Base-by-base conservation (phyloP, 2,329 filamentous ascomycete genomes). In the Aspergillus quadrilineatus region DNA sequence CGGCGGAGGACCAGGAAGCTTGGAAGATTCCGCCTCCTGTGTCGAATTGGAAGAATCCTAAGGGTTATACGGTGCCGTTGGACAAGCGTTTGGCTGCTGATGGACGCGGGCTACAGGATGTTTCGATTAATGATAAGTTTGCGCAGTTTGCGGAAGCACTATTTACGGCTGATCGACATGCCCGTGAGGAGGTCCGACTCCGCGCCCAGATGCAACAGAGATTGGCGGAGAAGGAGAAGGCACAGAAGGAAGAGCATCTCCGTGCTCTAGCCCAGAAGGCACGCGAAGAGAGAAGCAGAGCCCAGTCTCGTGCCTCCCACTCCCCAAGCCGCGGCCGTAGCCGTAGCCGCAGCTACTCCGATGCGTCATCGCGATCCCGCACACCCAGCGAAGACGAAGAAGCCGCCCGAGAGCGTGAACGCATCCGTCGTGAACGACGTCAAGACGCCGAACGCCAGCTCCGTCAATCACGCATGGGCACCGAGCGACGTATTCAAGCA, bases 31-130 rank as follows among this genome's bases (percentile, higher is more conserved):
- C 87, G 0, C 92, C 93, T 2, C 90, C 93, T 0, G 88, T 99
- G 1, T 96, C 90, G 17, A 97, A 97, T 74, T 99, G 94, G 94
- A 99, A 99, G 83, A 99, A 99, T 73, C 90, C 93, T 1, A 97
- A 97, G 78, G 94, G 94, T 67, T 99, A 96, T 70, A 99, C 94
- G 0, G 90, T 99, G 1, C 91, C 94, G 0, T 75, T 99, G 50
- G 94, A 99, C 73, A 99, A 99, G 79, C 88, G 94, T 70, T 78
- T 99, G 65, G 94, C 94, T 15, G 93, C 94, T 7, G 93, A 97
- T 73, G 94, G 94, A 10, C 84, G 94, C 67, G 91, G 91, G 0
- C 73, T 99, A 60, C 92, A 97, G 73, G 94, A 99, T 71, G 86
- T 96, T 42, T 89, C 91, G 6, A 97, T 99, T 77, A 97, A 96